Evolutionary conservation across 2,329 filamentous ascomycete genomes (phyloP).

Genomic region (Dactylellina leptospora): DNA sequence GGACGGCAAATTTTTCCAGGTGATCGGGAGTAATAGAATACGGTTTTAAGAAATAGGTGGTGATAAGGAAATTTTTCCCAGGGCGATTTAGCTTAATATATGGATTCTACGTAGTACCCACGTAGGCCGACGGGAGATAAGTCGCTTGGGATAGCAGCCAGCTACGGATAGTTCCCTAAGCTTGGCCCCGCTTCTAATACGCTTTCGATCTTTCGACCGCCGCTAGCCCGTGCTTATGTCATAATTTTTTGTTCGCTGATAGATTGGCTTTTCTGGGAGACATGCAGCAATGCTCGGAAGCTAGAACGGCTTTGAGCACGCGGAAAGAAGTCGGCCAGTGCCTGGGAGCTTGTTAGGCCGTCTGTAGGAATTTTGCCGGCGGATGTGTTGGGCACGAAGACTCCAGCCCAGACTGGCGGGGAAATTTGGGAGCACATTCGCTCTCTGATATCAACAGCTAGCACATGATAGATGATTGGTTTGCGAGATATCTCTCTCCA

Average conservation of each 20-base stretch:
- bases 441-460: too few species aligned
- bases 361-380: slow-evolving; percentile 47
- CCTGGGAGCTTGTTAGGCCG: slow-evolving; percentile 1
- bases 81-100: slow-evolving; percentile 30
- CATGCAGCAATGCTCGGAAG: slow-evolving; percentile 18
- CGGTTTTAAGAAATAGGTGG: slow-evolving; percentile 3
- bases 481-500: too few species aligned
- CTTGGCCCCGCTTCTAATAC: slow-evolving; percentile 32
- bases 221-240: slow-evolving; percentile 46
- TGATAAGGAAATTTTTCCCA: slow-evolving; percentile 21
- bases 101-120: slow-evolving; percentile 1
- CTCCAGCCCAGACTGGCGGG: neutral
- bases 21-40: slow-evolving; percentile 4
- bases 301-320: slow-evolving; percentile 18
- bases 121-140: slow-evolving; percentile 11
- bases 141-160: slow-evolving; percentile 1
- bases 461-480: too few species aligned
- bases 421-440: too few species aligned
- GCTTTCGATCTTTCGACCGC: slow-evolving; percentile 10
- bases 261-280: slow-evolving; percentile 28
- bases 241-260: neutral
- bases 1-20: slow-evolving; percentile 23
- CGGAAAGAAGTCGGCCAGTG: slow-evolving; percentile 38
- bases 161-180: too few species aligned
- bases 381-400: slow-evolving; percentile 38